These are phyloP conservation scores for Chlorociboria aeruginascens DNA, from an alignment of 495 filamentous ascomycete genomes.

Conservation along the genomic window DNA sequence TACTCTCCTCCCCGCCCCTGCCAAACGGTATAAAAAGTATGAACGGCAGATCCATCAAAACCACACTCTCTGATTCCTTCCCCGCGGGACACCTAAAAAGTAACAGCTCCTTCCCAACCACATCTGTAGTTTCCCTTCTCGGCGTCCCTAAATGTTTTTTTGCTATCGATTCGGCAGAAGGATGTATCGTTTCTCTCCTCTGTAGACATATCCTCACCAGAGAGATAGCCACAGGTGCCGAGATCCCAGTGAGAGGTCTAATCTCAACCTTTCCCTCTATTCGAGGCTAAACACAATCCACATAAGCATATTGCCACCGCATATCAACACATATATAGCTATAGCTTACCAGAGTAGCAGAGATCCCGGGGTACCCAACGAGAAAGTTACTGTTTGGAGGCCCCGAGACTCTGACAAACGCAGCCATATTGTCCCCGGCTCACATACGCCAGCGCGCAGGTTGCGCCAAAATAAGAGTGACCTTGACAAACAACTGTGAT, in stretches of 20 bases:
- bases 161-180: conserved; percentile 82
- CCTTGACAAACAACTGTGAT: conserved; percentile 8
- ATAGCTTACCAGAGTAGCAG: conserved; percentile 78
- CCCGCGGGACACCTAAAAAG: conserved; percentile 77
- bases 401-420: conserved; percentile 93
- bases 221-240: conserved; percentile 80
- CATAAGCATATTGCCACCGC: conserved; percentile 5
- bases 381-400: conserved; percentile 94
- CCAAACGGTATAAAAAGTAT: conserved; percentile 95
- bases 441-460: conserved; percentile 15
- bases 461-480: conserved; percentile 16
- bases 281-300: conserved; percentile 49
- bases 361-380: conserved; percentile 95
- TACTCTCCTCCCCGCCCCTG: conserved; percentile 75
- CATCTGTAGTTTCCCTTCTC: conserved; percentile 77
- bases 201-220: conserved; percentile 90
- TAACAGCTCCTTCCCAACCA: conserved; percentile 92
- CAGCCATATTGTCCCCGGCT: conserved; percentile 42
- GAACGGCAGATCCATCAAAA: conserved; percentile 97
- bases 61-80: conserved; percentile 72
- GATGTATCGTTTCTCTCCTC: conserved; percentile 91
- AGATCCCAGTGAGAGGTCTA: conserved; percentile 67
- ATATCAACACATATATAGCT: conserved; percentile 6
- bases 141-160: conserved; percentile 89
- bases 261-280: conserved; percentile 99